Conservation (phyloP, 1,284 basidiomycete genomes). For the Spongiforma sp. region DNA sequence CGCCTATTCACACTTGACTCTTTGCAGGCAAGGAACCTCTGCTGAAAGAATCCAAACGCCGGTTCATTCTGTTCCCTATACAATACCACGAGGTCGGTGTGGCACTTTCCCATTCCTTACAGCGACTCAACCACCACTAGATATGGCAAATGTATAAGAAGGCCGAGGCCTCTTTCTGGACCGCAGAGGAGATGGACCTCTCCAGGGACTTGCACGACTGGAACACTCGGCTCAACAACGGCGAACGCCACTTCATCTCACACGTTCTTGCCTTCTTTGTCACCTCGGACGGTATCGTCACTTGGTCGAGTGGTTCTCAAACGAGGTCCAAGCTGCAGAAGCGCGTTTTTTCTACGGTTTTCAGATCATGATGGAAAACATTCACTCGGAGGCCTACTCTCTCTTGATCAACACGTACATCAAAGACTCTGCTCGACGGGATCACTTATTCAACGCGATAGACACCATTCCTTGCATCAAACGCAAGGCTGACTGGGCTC, state of each 20-base stretch:
- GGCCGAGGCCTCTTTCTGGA: constrained; percentile 95
- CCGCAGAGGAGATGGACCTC: constrained; percentile 97
- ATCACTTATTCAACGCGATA: constrained; percentile 92
- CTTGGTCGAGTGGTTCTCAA: constrained; percentile 93
- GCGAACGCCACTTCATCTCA: constrained; percentile 96
- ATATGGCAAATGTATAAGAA: constrained; percentile 99
- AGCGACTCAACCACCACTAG: constrained; percentile 46
- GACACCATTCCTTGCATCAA: constrained; percentile 94
- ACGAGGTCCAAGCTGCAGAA: constrained; percentile 94
- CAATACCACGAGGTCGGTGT: constrained; percentile 84
- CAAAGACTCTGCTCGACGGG: constrained; percentile 84
- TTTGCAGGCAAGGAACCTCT: constrained; percentile 77
- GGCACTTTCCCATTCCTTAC: neutral
- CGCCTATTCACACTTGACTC: neutral
- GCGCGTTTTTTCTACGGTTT: constrained; percentile 99
- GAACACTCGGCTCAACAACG: constrained; percentile 91
- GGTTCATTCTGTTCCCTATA: constrained; percentile 95
- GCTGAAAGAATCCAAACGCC: constrained; percentile 78
- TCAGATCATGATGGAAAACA: constrained; percentile 99
- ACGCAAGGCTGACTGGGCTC: constrained; percentile 94
- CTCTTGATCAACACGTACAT: constrained; percentile 99
- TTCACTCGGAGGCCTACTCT: constrained; percentile 97
- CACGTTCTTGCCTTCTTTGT: constrained; percentile 98
- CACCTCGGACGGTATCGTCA: constrained; percentile 97
- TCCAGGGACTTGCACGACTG: constrained; percentile 94